Conservation (phyloP, 2,329 filamentous ascomycete species). For the Botryotinia calthae region DNA sequence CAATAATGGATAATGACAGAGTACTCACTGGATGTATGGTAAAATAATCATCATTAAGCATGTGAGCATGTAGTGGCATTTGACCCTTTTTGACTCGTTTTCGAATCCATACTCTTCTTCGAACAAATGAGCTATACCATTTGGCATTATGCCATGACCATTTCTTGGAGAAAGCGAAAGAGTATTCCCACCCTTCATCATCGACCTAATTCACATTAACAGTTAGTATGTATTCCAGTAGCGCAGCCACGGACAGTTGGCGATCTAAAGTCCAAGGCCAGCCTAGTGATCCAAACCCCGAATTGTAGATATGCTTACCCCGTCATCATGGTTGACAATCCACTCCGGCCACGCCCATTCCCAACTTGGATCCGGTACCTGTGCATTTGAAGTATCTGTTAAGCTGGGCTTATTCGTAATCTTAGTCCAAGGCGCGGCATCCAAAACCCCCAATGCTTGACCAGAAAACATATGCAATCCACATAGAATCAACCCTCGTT, state of each 20-base stretch:
- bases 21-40: constrained; percentile 60
- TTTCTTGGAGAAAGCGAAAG: constrained; percentile 72
- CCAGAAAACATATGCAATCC: constrained; percentile 87
- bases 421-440: constrained; percentile 86
- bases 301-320: constrained; percentile 45
- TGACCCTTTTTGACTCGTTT: constrained; percentile 67
- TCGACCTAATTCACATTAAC: constrained; percentile 46
- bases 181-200: constrained; percentile 94
- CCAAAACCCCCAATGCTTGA: constrained; percentile 78
- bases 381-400: constrained; percentile 75
- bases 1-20: neutral
- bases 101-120: constrained; percentile 82
- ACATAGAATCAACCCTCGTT: constrained; percentile 86
- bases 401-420: constrained; percentile 57
- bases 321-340: constrained; percentile 68
- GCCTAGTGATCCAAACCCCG: too few relatives aligned
- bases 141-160: constrained; percentile 86
- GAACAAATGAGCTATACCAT: constrained; percentile 96
- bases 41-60: constrained; percentile 77
- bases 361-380: constrained; percentile 93
- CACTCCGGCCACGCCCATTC: constrained; percentile 76
- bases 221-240: neutral
- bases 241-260: neutral
- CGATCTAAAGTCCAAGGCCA: neutral
- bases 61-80: constrained; percentile 52